Evolutionary conservation across 2,329 filamentous ascomycete species (phyloP).

Genomic region (Dothidotthia symphoricarpi): DNA sequence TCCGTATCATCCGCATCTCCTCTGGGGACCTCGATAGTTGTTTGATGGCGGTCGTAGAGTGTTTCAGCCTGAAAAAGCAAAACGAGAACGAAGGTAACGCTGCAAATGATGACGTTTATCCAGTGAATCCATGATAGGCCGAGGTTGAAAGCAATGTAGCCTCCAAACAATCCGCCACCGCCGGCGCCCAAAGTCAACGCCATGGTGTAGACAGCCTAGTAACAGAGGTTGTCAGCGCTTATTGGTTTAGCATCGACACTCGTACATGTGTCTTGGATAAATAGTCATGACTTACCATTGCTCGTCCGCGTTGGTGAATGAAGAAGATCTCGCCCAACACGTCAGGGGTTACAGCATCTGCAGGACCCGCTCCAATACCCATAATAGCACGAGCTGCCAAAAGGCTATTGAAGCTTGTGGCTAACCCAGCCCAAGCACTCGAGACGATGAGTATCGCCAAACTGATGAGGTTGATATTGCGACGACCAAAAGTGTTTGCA

Average conservation of each 20-base stretch:
- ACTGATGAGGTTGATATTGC: constrained; percentile 40
- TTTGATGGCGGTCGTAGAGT: constrained; percentile 36
- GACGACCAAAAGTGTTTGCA: constrained; percentile 43
- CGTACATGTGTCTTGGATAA: neutral
- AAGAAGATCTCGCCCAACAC: constrained; percentile 46
- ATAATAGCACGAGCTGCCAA: constrained; percentile 42
- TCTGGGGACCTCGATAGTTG: constrained; percentile 9
- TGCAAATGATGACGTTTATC: constrained; percentile 41
- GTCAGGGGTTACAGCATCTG: constrained; percentile 44
- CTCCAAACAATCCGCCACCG: constrained; percentile 41
- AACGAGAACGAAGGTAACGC: constrained; percentile 32
- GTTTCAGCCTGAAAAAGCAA: constrained; percentile 45
- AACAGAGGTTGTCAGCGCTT: too few species aligned
- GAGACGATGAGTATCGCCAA: constrained; percentile 36
- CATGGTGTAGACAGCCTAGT: constrained; percentile 44
- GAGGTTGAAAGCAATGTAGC: constrained; percentile 41
- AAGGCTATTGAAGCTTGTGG: constrained; percentile 38
- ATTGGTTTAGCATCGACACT: too few species aligned
- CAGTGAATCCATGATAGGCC: constrained; percentile 45
- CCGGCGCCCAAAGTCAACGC: constrained; percentile 41
- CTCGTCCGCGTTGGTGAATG: constrained; percentile 44
- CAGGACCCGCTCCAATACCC: constrained; percentile 39
- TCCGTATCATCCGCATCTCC: constrained; percentile 6
- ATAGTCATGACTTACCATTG: constrained; percentile 30
- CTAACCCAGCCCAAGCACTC: constrained; percentile 45